Evolutionary conservation across 495 filamentous ascomycete genomes (phyloP), one percentile per base, ranked within the genome.

Genomic region (Gamarada debralockiae): DNA sequence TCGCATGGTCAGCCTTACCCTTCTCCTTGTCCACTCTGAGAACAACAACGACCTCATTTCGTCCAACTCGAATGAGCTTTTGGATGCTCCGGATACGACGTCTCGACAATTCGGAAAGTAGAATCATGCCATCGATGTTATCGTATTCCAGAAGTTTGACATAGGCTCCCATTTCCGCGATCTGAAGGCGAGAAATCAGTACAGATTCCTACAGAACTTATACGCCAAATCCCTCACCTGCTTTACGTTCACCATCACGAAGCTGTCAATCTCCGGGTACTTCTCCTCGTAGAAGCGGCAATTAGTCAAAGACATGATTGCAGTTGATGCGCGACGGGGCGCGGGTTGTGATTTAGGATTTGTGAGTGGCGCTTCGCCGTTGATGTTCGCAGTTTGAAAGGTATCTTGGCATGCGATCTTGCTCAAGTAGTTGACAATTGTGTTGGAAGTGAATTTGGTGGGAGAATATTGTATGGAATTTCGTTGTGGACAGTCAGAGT

Each of bases 61-160:
- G 83, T 22, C 95, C 93, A 52, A 98, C 95, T 42, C 93, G 86
- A 65, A 98, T 98, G 44, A 98, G 83, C 77, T 98, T 98, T 70
- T 98, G 93, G 65, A 98, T 98, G 81, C 85, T 90, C 72, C 93
- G 77, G 63, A 98, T 98, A 80, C 93, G 92, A 72, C 93, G 84
- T 71, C 93, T 81, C 22, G 95, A 97, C 43, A 98, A 81, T 69
- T 98, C 93, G 60, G 87, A 93, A 56, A 98, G 86, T 43, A 98
- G 78, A 57, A 98, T 98, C 93, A 98, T 98, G 76, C 93, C 93
- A 68, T 98, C 93, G 70, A 98, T 98, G 74, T 97, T 95, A 70
- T 97, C 93, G 71, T 98, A 98, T 74, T 98, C 93, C 61, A 98
- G 85, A 23, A 98, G 84, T 75, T 98, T 98, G 65, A 98, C 93